phyloP scores from a whole-genome alignment of 345 rosid genomes.

The Dovyalis caffra region DNA sequence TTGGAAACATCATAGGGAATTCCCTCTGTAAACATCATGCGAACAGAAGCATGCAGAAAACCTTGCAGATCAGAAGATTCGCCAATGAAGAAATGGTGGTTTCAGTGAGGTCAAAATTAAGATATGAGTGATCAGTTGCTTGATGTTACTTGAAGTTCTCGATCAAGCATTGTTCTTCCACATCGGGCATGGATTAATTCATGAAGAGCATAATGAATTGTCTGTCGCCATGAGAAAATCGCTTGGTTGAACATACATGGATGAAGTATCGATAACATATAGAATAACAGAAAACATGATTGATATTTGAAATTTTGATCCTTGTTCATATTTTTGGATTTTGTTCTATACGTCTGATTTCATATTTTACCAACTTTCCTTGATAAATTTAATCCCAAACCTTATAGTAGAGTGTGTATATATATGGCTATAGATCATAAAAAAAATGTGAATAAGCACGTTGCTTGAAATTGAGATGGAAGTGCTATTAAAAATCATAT shows the following conservation, averaged over 20 bases:
- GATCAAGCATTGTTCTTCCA: neutral
- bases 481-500: no score
- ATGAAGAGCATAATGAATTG: neutral
- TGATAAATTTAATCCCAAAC: neutral
- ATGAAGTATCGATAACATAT: neutral
- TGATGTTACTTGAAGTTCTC: neutral
- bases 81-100: neutral
- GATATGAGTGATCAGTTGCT: neutral
- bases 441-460: neutral
- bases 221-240: neutral
- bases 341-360: neutral
- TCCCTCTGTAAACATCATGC: neutral
- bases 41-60: neutral
- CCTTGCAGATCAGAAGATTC: neutral
- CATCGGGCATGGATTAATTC: neutral
- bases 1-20: neutral
- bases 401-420: neutral
- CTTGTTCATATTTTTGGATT: neutral
- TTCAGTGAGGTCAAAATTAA: neutral
- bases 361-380: neutral
- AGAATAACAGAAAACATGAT: neutral
- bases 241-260: neutral
- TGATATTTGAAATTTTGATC: neutral
- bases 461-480: neutral
- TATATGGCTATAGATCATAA: neutral